Conservation (phyloP, 2,329 filamentous ascomycete species). For the Microsporum ferrugineum region DNA sequence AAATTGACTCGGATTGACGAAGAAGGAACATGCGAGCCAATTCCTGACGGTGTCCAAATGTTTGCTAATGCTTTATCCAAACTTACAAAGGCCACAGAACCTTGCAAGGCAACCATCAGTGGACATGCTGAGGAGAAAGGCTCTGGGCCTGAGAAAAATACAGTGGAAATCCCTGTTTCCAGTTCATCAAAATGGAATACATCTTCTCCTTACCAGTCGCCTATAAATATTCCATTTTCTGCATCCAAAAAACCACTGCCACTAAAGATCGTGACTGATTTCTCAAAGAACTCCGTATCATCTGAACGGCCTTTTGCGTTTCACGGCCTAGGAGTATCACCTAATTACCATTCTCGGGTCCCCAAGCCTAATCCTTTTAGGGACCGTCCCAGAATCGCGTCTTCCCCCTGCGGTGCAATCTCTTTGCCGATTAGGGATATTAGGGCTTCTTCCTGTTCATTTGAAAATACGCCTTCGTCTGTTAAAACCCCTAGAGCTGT, state of each 20-base stretch:
- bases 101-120: neutral
- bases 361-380: constrained; percentile 12
- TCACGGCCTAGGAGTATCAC: neutral
- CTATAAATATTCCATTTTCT: neutral
- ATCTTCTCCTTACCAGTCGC: neutral
- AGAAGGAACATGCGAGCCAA: neutral
- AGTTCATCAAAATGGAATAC: neutral
- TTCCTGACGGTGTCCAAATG: constrained; percentile 7
- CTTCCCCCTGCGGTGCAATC: neutral
- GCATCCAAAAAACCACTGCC: neutral
- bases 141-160: neutral
- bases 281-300: neutral
- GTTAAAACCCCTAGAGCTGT: neutral
- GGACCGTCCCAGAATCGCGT: neutral
- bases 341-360: neutral
- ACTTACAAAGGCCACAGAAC: neutral
- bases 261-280: neutral
- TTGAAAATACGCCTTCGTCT: constrained; percentile 1
- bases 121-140: neutral
- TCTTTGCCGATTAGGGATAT: neutral
- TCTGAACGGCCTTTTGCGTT: neutral
- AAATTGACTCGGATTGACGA: neutral
- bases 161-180: neutral
- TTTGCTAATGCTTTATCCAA: constrained; percentile 9
- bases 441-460: constrained; percentile 9